Conservation (phyloP, 2,329 filamentous ascomycete species). For the Mycocentrospora acerina region DNA sequence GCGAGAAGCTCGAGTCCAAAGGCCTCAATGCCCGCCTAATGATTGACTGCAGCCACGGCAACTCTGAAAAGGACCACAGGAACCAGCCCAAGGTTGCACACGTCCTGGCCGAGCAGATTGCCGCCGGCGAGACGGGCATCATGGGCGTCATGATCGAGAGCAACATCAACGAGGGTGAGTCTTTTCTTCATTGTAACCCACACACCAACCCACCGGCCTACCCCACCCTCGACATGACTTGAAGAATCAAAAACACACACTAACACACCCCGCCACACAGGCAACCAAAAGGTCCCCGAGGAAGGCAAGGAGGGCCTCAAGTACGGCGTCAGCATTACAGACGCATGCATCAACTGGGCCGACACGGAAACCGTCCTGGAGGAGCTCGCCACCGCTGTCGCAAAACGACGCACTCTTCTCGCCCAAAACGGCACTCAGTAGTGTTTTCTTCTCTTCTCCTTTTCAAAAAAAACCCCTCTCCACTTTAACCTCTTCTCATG, state of each 20-base stretch:
- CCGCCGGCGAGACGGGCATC: conserved; percentile 78
- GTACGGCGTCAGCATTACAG: conserved; percentile 95
- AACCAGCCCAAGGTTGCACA: conserved; percentile 95
- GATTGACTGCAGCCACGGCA: conserved; percentile 98
- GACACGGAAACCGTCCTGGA: conserved; percentile 81
- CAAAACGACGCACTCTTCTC: conserved; percentile 63
- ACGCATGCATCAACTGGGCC: conserved; percentile 94
- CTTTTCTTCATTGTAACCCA: too few relatives aligned
- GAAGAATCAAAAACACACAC: too few relatives aligned
- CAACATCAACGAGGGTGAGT: conserved; percentile 85
- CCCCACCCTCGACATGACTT: too few relatives aligned
- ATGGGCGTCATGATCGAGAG: conserved; percentile 99
- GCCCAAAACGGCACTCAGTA: conserved; percentile 32
- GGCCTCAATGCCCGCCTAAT: conserved; percentile 78
- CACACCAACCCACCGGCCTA: too few relatives aligned
- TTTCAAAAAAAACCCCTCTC: too few relatives aligned
- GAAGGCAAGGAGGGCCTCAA: conserved; percentile 84
- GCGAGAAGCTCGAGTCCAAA: conserved; percentile 73
- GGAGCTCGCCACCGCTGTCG: conserved; percentile 76
- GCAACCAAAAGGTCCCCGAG: conserved; percentile 85
- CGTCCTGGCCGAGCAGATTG: conserved; percentile 79
- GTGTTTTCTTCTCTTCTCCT: conserved; percentile 8
- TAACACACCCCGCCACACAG: conserved; percentile 42
- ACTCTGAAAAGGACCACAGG: conserved; percentile 92
- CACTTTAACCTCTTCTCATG: too few relatives aligned